Percentiles rank a stretch among this genome's conserved stretches.
Conservation (phyloP, 2,329 filamentous ascomycete genomes). For the Thermomyces lanuginosus region DNA sequence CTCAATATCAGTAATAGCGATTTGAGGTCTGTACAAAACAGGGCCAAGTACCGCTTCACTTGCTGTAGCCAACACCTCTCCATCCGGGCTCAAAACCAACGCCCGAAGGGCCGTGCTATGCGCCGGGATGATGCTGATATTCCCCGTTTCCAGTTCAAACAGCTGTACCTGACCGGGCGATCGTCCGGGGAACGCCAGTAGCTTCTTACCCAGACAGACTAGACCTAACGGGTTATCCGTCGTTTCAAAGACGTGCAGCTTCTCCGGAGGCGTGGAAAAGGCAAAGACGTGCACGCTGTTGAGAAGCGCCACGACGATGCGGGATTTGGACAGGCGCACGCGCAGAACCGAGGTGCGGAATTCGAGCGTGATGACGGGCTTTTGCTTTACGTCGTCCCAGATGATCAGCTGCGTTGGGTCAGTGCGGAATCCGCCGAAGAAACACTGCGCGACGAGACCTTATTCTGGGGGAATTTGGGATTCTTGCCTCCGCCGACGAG, state of each 20-base stretch:
- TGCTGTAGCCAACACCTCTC: slow-evolving; percentile 69
- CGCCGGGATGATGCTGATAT: slow-evolving; percentile 85
- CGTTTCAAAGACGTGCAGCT: slow-evolving; percentile 66
- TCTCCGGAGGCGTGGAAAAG: slow-evolving; percentile 55
- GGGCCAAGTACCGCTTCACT: slow-evolving; percentile 59
- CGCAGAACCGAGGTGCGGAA: slow-evolving; percentile 67
- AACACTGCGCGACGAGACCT: slow-evolving; percentile 33
- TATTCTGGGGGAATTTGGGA: slow-evolving; percentile 76
- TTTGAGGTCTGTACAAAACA: too few relatives aligned
- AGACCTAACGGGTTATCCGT: slow-evolving; percentile 69
- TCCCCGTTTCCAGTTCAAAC: slow-evolving; percentile 58
- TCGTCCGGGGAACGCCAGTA: slow-evolving; percentile 73
- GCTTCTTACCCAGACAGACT: slow-evolving; percentile 56
- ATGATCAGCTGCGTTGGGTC: slow-evolving; percentile 45
- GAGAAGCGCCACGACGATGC: slow-evolving; percentile 64
- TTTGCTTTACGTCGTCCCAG: slow-evolving; percentile 75
- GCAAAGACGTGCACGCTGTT: slow-evolving; percentile 70
- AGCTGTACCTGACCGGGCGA: slow-evolving; percentile 79
- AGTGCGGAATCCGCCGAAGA: neutral
- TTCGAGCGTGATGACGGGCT: slow-evolving; percentile 58
- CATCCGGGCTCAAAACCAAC: slow-evolving; percentile 63
- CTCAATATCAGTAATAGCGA: slow-evolving; percentile 10
- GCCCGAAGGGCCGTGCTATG: slow-evolving; percentile 67
- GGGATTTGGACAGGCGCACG: slow-evolving; percentile 57
- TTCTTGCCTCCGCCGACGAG: slow-evolving; percentile 75